Conservation (phyloP, 2,329 filamentous ascomycete species). For the Hypocreales sp. region DNA sequence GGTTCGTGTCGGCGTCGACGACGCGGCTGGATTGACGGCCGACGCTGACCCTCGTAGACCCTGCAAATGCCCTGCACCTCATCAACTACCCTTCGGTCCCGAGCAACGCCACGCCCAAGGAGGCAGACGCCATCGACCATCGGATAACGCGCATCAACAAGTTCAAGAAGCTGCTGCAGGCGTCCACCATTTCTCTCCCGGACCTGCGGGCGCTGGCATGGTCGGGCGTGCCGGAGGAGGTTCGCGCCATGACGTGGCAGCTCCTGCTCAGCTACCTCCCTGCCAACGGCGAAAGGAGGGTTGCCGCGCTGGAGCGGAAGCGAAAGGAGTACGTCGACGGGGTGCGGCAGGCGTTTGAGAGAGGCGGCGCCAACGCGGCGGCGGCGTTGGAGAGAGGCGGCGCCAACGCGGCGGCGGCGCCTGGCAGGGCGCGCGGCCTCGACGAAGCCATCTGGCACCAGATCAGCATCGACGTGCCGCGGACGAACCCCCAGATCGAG, state of each 20-base stretch:
- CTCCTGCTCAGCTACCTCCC: constrained; percentile 87
- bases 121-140: constrained; percentile 72
- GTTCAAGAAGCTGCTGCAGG: constrained; percentile 90
- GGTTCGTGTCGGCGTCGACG: constrained; percentile 23
- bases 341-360: constrained; percentile 57
- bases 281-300: constrained; percentile 86
- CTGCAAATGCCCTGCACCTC: constrained; percentile 86
- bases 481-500: constrained; percentile 90
- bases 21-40: no score
- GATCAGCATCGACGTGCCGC: constrained; percentile 93
- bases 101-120: constrained; percentile 61
- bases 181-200: constrained; percentile 71
- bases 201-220: constrained; percentile 79
- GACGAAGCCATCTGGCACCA: constrained; percentile 99
- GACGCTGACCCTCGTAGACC: constrained; percentile 30
- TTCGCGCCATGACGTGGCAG: constrained; percentile 98
- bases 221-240: constrained; percentile 89
- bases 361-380: constrained; percentile 41
- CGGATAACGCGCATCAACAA: constrained; percentile 93
- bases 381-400: constrained; percentile 54
- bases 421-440: constrained; percentile 46
- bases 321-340: constrained; percentile 94
- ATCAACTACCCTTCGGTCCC: constrained; percentile 74
- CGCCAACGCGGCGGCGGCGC: constrained; percentile 15
- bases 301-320: constrained; percentile 82